Base-by-base conservation (phyloP, 2,329 filamentous ascomycete genomes). In the Aspergillus sp. region DNA sequence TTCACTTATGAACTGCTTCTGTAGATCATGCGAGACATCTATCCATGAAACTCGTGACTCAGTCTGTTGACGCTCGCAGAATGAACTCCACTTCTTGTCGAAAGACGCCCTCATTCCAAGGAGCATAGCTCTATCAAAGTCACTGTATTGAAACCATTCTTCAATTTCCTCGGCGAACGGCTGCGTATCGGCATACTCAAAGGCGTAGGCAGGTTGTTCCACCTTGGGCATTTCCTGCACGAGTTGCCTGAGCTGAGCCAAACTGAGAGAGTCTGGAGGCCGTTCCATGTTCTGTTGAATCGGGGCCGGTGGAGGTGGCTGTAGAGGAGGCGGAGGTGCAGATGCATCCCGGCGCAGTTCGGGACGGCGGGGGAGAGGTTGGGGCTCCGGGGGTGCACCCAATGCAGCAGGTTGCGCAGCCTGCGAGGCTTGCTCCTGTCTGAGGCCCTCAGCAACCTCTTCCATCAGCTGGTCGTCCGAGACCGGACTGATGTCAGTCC, bases 61-160 rank as follows among this genome's bases (percentile, higher is more conserved):
- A 66, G 54, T 61, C 66, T 36, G 61, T 51, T 63, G 55, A 4
- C 63, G 65, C 53, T 68, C 70, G 61, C 65, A 74, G 54, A 82
- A 80, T 19, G 80, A 76, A 61, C 81, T 74, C 89, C 89, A 96
- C 65, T 86, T 82, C 67, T 84, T 82, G 58, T 91, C 83, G 65
- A 95, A 97, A 2, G 86, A 85, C 35, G 84, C 79, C 65, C 89
- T 89, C 17, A 89, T 86, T 49, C 86, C 83, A 49, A 88, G 82
- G 45, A 96, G 78, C 64, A 92, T 86, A 44, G 87, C 81, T 74
- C 89, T 89, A 68, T 97, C 92, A 72, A 89, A 88, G 56, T 90
- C 86, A 62, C 88, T 88, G 73, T 97, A 96, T 49, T 87, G 85
- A 72, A 99, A 99, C 94, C 94, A 99, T 74, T 99, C 94, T 68